A percentile compares a stretch with the other conserved stretches of the same genome.
These are phyloP conservation scores for Populus alba DNA, from an alignment of 345 rosid genomes.

Conservation along the genomic window DNA sequence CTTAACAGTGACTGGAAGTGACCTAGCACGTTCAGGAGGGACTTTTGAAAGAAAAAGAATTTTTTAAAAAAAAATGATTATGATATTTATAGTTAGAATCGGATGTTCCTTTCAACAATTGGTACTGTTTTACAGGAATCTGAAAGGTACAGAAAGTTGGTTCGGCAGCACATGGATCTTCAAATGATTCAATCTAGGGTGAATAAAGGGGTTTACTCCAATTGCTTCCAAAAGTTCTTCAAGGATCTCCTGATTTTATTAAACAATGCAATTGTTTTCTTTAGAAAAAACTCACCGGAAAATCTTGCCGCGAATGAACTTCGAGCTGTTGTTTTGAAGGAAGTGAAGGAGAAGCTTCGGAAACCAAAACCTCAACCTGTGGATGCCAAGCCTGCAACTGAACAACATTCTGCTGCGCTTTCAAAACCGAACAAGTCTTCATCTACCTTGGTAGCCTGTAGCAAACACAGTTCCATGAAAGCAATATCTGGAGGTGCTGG, in stretches of 20 bases:
- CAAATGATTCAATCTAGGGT: constrained; percentile 44
- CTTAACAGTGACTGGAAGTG: not conserved
- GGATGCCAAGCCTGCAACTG: constrained; percentile 13
- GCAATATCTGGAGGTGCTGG: constrained; percentile 17
- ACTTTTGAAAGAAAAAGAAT: not conserved
- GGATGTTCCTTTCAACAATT: no score
- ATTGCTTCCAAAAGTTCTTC: constrained; percentile 38
- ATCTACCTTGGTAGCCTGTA: constrained; percentile 28
- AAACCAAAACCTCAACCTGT: constrained; percentile 12
- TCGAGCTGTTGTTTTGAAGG: constrained; percentile 37
- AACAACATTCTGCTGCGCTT: not conserved
- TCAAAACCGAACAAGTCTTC: constrained; percentile 25
- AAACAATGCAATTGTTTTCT: constrained; percentile 53
- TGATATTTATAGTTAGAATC: no score
- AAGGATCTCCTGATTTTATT: constrained; percentile 59
- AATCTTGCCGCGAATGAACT: constrained; percentile 43
- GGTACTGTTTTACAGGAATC: constrained; percentile 44
- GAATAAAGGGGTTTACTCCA: constrained; percentile 45
- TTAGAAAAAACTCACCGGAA: constrained; percentile 43
- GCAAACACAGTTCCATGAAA: constrained; percentile 26
- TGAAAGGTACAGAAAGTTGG: constrained; percentile 33
- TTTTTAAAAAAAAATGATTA: no score
- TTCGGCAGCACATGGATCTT: constrained; percentile 58
- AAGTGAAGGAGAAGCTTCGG: constrained; percentile 37
- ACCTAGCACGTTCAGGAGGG: not conserved